Conservation (phyloP, 1,284 basidiomycete genomes). For the Exobasidium rhododendri region DNA sequence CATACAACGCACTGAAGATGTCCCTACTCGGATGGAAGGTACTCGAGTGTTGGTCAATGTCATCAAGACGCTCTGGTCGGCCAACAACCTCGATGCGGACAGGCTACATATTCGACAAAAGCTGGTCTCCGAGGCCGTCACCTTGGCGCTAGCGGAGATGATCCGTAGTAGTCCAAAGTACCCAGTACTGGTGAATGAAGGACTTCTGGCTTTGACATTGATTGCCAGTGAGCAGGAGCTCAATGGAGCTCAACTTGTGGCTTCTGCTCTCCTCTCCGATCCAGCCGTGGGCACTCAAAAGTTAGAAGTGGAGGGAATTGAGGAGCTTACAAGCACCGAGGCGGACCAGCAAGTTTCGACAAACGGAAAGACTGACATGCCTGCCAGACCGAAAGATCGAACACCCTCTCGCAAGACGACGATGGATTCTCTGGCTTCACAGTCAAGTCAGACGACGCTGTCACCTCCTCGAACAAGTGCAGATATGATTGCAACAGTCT, state of each 20-base stretch:
- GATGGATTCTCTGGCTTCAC: conserved; percentile 25
- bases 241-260: conserved; percentile 22
- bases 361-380: background rate
- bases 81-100: background rate
- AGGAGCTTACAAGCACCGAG: conserved; percentile 18
- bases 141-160: conserved; percentile 66
- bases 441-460: conserved; percentile 25
- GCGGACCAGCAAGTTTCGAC: conserved; percentile 14
- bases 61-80: conserved; percentile 56
- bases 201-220: conserved; percentile 75
- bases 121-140: conserved; percentile 24
- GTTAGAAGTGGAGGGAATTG: background rate
- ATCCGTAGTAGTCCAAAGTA: conserved; percentile 74
- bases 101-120: background rate
- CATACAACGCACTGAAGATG: conserved; percentile 72
- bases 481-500: conserved; percentile 40
- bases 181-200: conserved; percentile 83
- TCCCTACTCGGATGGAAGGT: conserved; percentile 80
- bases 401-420: conserved; percentile 23
- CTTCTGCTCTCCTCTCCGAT: conserved; percentile 23
- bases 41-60: conserved; percentile 81
- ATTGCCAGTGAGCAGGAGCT: conserved; percentile 60
- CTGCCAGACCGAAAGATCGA: background rate
- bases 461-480: conserved; percentile 24
- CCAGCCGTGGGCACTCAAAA: conserved; percentile 7